These are phyloP conservation scores for Apiospora saccharicola DNA, from an alignment of 2,329 filamentous ascomycete genomes.

Conservation along the genomic window DNA sequence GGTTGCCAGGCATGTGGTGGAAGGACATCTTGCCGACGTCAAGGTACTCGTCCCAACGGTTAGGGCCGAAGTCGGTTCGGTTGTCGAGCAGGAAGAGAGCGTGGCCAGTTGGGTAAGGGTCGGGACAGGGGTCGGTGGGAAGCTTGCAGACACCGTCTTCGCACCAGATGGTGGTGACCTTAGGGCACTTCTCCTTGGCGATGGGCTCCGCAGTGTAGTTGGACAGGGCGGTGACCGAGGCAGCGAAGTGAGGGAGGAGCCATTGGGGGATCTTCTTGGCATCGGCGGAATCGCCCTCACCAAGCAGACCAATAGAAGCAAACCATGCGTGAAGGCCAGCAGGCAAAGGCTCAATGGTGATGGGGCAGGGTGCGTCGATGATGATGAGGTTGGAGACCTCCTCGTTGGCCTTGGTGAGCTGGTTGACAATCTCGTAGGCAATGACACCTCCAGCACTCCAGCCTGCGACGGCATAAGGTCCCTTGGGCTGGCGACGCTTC, in stretches of 20 bases:
- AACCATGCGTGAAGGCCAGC: conserved; percentile 74
- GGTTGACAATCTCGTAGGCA: conserved; percentile 70
- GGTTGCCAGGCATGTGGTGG: conserved; percentile 74
- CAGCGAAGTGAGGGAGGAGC: conserved; percentile 77
- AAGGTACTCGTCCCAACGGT: conserved; percentile 73
- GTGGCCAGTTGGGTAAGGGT: conserved; percentile 65
- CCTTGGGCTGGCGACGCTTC: conserved; percentile 72
- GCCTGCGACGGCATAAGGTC: conserved; percentile 73
- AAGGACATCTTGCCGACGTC: conserved; percentile 67
- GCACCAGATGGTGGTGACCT: conserved; percentile 73
- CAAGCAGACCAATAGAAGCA: conserved; percentile 74
- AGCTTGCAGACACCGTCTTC: conserved; percentile 76
- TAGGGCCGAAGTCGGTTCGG: conserved; percentile 73
- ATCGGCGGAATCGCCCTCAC: conserved; percentile 61
- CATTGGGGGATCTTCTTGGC: conserved; percentile 70
- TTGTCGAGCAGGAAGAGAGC: conserved; percentile 77
- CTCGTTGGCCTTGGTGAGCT: conserved; percentile 65
- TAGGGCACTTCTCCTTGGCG: conserved; percentile 64
- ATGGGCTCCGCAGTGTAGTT: conserved; percentile 73
- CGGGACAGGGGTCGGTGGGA: conserved; percentile 69
- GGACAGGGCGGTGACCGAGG: conserved; percentile 72
- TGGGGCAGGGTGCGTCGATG: conserved; percentile 71
- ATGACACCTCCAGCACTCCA: conserved; percentile 82
- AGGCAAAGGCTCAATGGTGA: conserved; percentile 75
- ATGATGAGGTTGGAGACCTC: conserved; percentile 67